phyloP scores from a whole-genome alignment of 2,329 filamentous ascomycete species.

The Metarhizium rileyi region DNA sequence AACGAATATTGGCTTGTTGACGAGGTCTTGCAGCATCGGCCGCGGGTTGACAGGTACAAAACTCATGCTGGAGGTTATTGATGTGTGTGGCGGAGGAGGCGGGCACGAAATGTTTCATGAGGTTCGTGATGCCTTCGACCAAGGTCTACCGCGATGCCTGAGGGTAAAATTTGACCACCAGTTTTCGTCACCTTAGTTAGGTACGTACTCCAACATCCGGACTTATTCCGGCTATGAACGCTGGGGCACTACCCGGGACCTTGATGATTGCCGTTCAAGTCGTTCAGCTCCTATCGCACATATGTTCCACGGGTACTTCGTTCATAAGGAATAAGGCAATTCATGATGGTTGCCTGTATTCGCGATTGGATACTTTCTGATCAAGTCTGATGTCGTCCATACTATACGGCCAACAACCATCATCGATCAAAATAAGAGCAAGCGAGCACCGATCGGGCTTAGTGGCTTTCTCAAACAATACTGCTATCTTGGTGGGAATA shows the following conservation, averaged over 20 bases:
- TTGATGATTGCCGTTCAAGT: neutral
- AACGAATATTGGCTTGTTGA: conserved; percentile 84
- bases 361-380: no score
- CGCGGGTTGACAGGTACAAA: conserved; percentile 95
- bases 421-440: no score
- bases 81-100: neutral
- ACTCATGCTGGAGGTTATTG: conserved; percentile 21
- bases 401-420: no score
- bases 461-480: neutral
- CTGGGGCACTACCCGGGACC: neutral
- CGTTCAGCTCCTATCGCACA: neutral
- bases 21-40: conserved; percentile 87
- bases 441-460: neutral
- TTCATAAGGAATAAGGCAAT: no score
- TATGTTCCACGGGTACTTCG: no score
- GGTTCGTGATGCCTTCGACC: neutral
- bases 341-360: no score
- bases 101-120: neutral
- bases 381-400: no score
- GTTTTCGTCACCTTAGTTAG: neutral
- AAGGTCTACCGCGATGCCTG: neutral
- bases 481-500: neutral
- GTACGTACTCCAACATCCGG: no score
- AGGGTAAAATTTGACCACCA: neutral
- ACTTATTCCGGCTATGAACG: neutral